phyloP scores from a whole-genome alignment of 345 rosid genomes.

The Salix koriyanagi region DNA sequence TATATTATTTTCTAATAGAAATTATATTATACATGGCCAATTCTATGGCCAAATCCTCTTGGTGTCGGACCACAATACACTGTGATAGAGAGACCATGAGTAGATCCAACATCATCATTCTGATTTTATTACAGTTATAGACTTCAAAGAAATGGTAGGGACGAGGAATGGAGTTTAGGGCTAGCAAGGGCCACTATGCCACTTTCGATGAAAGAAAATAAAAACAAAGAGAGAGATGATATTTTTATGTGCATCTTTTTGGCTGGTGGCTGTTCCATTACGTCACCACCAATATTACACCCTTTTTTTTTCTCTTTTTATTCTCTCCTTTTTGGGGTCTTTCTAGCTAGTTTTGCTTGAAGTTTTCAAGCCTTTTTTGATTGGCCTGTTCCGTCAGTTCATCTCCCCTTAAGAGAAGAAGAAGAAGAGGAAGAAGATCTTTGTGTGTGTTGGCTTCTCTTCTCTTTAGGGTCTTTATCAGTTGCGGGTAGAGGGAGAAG shows the following conservation, averaged over 20 bases:
- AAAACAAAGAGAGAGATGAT: neutral
- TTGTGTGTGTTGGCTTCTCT: neutral
- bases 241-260: constrained; percentile 14
- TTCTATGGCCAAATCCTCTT: constrained; percentile 2
- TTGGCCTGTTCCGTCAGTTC: constrained; percentile 30
- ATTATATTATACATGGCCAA: neutral
- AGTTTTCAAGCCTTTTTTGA: constrained; percentile 11
- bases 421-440: neutral
- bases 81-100: constrained; percentile 2
- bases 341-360: constrained; percentile 2
- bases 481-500: constrained; percentile 47
- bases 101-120: constrained; percentile 43
- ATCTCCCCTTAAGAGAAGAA: neutral
- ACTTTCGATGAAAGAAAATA: constrained; percentile 7
- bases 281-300: constrained; percentile 32
- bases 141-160: constrained; percentile 36
- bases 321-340: constrained; percentile 20
- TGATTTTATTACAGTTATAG: constrained; percentile 27
- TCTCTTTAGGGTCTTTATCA: constrained; percentile 38
- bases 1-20: no score
- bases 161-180: constrained; percentile 36
- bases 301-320: neutral
- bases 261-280: constrained; percentile 46
- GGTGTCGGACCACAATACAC: constrained; percentile 15
- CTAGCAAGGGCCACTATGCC: constrained; percentile 33